A percentile compares a stretch with the other conserved stretches of the same genome.
Evolutionary conservation across 2,329 filamentous ascomycete genomes (phyloP).

Genomic region (Dryadomyces quercus-mongolicae): DNA sequence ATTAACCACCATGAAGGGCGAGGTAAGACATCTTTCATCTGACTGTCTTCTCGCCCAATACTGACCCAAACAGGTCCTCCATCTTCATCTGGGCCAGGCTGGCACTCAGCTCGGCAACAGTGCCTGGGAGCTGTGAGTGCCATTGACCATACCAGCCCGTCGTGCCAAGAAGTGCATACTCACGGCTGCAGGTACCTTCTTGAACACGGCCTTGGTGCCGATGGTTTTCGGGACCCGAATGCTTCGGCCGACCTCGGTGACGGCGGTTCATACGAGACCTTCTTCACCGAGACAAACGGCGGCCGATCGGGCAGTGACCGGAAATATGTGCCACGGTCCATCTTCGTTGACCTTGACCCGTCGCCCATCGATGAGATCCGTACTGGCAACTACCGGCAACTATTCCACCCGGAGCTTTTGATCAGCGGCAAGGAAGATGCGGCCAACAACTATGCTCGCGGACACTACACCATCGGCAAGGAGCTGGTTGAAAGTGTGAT

Average conservation of each 20-base stretch:
- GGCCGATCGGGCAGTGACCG: slow-evolving; percentile 21
- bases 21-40: slow-evolving; percentile 28
- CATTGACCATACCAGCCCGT: too few relatives aligned
- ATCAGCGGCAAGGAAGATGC: slow-evolving; percentile 68
- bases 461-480: slow-evolving; percentile 67
- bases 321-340: slow-evolving; percentile 60
- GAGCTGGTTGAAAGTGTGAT: slow-evolving; percentile 62
- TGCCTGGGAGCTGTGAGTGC: slow-evolving; percentile 60
- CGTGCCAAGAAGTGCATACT: neutral
- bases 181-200: slow-evolving; percentile 47
- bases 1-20: slow-evolving; percentile 39
- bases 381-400: slow-evolving; percentile 52
- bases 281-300: slow-evolving; percentile 60
- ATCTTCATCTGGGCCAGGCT: slow-evolving; percentile 55
- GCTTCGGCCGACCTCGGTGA: slow-evolving; percentile 43
- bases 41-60: neutral
- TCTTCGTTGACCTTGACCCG: slow-evolving; percentile 63
- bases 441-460: slow-evolving; percentile 66
- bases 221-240: slow-evolving; percentile 52
- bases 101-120: slow-evolving; percentile 64
- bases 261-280: slow-evolving; percentile 56
- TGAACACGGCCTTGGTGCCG: slow-evolving; percentile 55
- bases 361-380: slow-evolving; percentile 65
- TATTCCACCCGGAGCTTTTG: slow-evolving; percentile 61
- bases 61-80: slow-evolving; percentile 36